These are phyloP conservation scores for Rosa lucieae DNA, from an alignment of 306 rosid genomes.

Conservation along the genomic window DNA sequence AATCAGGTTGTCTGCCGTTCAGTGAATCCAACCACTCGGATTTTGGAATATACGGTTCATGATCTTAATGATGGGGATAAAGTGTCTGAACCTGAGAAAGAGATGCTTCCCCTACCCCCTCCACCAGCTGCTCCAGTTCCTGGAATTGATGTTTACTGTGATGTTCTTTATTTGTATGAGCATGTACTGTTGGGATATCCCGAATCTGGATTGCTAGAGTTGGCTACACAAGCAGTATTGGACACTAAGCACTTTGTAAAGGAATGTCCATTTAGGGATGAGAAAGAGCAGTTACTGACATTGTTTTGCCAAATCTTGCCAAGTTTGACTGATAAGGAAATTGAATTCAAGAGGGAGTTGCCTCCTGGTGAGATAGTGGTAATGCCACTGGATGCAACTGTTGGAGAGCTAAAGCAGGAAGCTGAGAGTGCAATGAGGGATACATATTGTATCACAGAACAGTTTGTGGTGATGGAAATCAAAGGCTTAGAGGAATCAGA, in stretches of 20 bases:
- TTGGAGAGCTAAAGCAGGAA: constrained; percentile 66
- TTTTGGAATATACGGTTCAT: constrained; percentile 73
- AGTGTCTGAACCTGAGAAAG: constrained; percentile 35
- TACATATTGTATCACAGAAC: constrained; percentile 68
- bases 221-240: constrained; percentile 61
- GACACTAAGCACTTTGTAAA: constrained; percentile 78
- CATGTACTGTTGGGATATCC: constrained; percentile 65
- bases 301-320: constrained; percentile 56
- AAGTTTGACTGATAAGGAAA: constrained; percentile 35
- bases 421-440: constrained; percentile 72
- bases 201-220: constrained; percentile 51
- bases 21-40: constrained; percentile 66
- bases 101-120: constrained; percentile 12
- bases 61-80: constrained; percentile 43
- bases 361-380: constrained; percentile 61
- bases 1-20: constrained; percentile 63
- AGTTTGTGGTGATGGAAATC: constrained; percentile 55
- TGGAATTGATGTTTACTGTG: constrained; percentile 63
- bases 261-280: constrained; percentile 62
- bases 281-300: constrained; percentile 59
- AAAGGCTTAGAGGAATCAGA: constrained; percentile 41
- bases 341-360: constrained; percentile 35
- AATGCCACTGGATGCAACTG: constrained; percentile 72
- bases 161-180: constrained; percentile 62
- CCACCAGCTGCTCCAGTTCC: constrained; percentile 39